Evolutionary conservation across 164 flowering plant genomes (phyloP), one percentile per base, ranked within the genome.

Genomic region (Akebia trifoliata): DNA sequence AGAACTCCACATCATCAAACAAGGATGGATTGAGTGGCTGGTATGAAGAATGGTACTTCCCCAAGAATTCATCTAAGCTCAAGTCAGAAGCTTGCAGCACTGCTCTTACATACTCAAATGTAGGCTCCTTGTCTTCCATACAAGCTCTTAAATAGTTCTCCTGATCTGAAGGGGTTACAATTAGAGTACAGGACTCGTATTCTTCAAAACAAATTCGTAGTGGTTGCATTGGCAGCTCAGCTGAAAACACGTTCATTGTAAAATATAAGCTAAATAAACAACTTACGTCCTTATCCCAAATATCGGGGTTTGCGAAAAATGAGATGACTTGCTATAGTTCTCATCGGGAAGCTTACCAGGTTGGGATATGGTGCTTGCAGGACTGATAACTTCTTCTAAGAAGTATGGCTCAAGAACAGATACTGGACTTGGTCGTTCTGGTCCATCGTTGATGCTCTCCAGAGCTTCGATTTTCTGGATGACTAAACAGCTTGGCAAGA

Each of bases 361-460:
- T 32, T 35, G 66, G 5, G 61, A 55, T 53, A 30, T 64, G 46
- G 67, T 62, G 58, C 71, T 67, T 46, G 72, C 56, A 64, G 91
- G 90, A 71, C 87, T 84, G 37, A 67, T 57, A 48, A 76, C 81
- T 64, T 90, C 87, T 29, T 84, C 97, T 30, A 64, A 8, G 67
- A 77, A 85, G 39, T 75, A 40, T 31, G 82, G 83, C 53, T 90
- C 92, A 51, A 93, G 94, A 64, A 93, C 92, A 47, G 99, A 93
- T 22, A 85, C 66, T 12, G 97, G 97, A 73, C 99, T 93, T 21
- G 82, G 85, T 49, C 86, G 58, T 66, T 78, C 93, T 46, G 69
- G 63, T 59, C 63, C 57, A 14, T 70, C 67, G 43, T 47, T 32
- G 31, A 58, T 46, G 57, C 56, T 68, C 38, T 74, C 83, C 25